A percentile compares a stretch with the other conserved stretches of the same genome.
These are phyloP conservation scores for Penicillium sp. DNA, from an alignment of 2,329 filamentous ascomycete genomes.

Conservation along the genomic window DNA sequence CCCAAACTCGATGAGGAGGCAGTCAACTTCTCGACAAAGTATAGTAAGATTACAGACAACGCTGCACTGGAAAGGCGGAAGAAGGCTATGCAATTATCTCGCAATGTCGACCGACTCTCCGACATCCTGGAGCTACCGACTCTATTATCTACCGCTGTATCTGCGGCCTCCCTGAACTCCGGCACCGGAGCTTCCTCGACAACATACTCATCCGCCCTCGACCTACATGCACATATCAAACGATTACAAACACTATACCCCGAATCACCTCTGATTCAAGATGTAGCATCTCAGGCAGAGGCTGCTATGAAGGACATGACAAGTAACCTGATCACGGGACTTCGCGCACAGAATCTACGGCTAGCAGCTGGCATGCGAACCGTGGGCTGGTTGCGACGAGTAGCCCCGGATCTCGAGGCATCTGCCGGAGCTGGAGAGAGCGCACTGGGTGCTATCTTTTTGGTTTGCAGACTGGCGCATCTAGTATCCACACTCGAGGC, in stretches of 20 bases:
- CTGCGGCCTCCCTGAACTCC: slow-evolving; percentile 43
- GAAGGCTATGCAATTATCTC: slow-evolving; percentile 75
- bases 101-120: slow-evolving; percentile 85
- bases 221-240: slow-evolving; percentile 91
- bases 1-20: slow-evolving; percentile 78
- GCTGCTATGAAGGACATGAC: slow-evolving; percentile 87
- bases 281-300: slow-evolving; percentile 76
- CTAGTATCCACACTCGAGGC: slow-evolving; percentile 79
- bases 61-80: slow-evolving; percentile 72
- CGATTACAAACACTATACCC: slow-evolving; percentile 82
- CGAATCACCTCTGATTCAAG: slow-evolving; percentile 70
- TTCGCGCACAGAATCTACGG: slow-evolving; percentile 78
- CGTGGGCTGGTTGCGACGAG: slow-evolving; percentile 84
- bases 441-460: slow-evolving; percentile 77
- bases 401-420: slow-evolving; percentile 74
- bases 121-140: slow-evolving; percentile 90
- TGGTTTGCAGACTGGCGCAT: slow-evolving; percentile 81
- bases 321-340: slow-evolving; percentile 73
- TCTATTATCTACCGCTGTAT: slow-evolving; percentile 73
- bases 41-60: slow-evolving; percentile 71
- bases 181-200: slow-evolving; percentile 49
- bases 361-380: slow-evolving; percentile 88
- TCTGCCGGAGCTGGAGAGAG: slow-evolving; percentile 56
- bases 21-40: slow-evolving; percentile 77
- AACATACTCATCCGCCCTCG: slow-evolving; percentile 85